phyloP scores from a whole-genome alignment of 805 yeast species.

The Suhomyces xylopsoci region DNA sequence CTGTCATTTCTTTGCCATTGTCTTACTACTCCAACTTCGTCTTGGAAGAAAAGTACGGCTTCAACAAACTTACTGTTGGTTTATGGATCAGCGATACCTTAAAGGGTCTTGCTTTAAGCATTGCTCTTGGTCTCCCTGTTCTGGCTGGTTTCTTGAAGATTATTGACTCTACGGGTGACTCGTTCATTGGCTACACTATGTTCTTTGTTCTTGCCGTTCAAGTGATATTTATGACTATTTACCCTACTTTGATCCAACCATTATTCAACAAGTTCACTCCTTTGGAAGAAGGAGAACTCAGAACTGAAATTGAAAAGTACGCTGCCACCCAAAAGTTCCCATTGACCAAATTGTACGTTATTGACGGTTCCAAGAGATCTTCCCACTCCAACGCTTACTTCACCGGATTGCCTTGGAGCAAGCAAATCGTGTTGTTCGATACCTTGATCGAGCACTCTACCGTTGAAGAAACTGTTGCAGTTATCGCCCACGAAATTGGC shows the following conservation, averaged over 20 bases:
- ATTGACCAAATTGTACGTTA: constrained; percentile 75
- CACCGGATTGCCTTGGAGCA: constrained; percentile 94
- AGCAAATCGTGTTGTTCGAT: constrained; percentile 91
- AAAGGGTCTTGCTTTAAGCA: constrained; percentile 54
- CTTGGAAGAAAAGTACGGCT: constrained; percentile 88
- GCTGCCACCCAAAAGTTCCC: constrained; percentile 82
- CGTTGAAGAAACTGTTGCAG: constrained; percentile 82
- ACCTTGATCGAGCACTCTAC: constrained; percentile 81
- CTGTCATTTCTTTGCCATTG: constrained; percentile 62
- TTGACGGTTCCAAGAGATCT: constrained; percentile 96
- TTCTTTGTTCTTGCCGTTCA: constrained; percentile 68
- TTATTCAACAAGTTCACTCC: constrained; percentile 89
- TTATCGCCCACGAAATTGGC: constrained; percentile 97
- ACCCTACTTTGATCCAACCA: constrained; percentile 88
- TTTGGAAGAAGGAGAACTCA: constrained; percentile 85
- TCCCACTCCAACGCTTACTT: constrained; percentile 97
- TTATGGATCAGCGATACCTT: constrained; percentile 73
- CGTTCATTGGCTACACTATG: constrained; percentile 79
- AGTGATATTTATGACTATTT: constrained; percentile 67
- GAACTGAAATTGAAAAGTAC: constrained; percentile 72
- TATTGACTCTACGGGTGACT: constrained; percentile 73
- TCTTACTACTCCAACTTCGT: constrained; percentile 79
- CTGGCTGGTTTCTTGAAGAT: constrained; percentile 76
- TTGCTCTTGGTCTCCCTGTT: constrained; percentile 67
- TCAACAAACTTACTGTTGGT: constrained; percentile 75